Evolutionary conservation across 495 filamentous ascomycete genomes (phyloP), one percentile per base, ranked within the genome.

Genomic region (Penicillium odoratum): DNA sequence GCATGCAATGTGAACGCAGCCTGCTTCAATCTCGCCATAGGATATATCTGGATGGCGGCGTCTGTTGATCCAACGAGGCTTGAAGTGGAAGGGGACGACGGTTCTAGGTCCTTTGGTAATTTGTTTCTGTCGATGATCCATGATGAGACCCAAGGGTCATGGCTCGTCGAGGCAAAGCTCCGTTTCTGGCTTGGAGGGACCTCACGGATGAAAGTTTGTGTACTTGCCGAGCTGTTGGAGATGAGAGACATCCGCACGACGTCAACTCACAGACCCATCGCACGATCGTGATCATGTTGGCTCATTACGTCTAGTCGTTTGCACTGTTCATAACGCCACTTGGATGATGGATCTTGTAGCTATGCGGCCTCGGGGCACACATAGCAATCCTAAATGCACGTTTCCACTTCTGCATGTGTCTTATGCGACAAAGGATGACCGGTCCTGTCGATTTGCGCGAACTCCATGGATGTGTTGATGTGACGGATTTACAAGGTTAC

Each of bases 41-140:
- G 54, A n/a, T 56, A 48, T 36, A 57, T 57, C 40, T 57, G 38
- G 55, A 51, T 51, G 30, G 40, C 50, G 43, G 40, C 48, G n/a
- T 11, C 29, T 15, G 40, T 57, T 26, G 55, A 52, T 31, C 48
- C 40, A n/a, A 38, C 16, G 44, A 57, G 46, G 15, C 31, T 51
- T 44, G 21, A 18, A n/a, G 21, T 44, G 5, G 42, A 44, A 18
- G n/a, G n/a, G 1, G 42, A 25, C 4, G 42, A 25, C 3, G n/a
- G 16, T 21, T 44, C 42, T 25, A 5, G 42, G 34, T 38, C 13
- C 34, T 38, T 38, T 38, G 34, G 5, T 7, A 38, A 38, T 38
- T 38, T 38, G 8, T 38, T 38, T 38, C 34, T 38, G 34, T 38
- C 34, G 34, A 38, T 38, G 34, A 38, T 44, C n/a, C 3, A 44